Evolutionary conservation across 2,329 filamentous ascomycete species (phyloP), one percentile per base, ranked within the genome.

Genomic region (Aspergillus texensis): DNA sequence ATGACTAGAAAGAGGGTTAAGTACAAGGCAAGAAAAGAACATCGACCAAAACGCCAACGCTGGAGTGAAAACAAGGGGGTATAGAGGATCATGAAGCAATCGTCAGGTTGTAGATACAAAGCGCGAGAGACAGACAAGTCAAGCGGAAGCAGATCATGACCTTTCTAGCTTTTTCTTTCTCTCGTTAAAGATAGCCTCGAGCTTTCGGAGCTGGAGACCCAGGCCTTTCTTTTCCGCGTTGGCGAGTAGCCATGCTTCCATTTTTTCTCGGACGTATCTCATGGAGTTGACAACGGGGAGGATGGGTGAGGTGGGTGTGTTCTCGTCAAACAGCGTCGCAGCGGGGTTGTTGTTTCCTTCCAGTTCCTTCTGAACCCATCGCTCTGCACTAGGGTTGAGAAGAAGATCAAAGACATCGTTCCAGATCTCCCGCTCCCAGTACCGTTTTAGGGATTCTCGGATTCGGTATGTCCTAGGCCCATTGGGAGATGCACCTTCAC

Each of bases 371-470:
- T 85, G 85, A n/a, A 86, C 78, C 77, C 89, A 88, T 62, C 83
- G 84, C 2, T 86, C 84, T 3, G 70, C 69, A 11, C 72, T 70
- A 0, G 94, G 94, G 77, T 99, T 99, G 50, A 99, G 82, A 68
- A 98, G 80, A 63, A 98, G 72, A 68, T 94, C 91, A 76, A 99
- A 96, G 55, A 91, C 89, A 64, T 91, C 88, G 2, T 75, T 80
- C 95, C 95, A 99, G 52, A 98, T 87, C 57, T 97, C 93, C 56
- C 89, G 91, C 82, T 98, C 94, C 95, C 95, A 99, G 79, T 99
- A 99, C 52, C 95, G 82, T 82, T 99, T 99, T 65, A 98, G 80
- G 16, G 83, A 87, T 78, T 97, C 94, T 58, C 90, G 87, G 68
- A 97, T 88, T 67, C 86, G 88, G 80, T 97, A 98, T 55, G 85